Percentiles rank a stretch among this genome's conserved stretches.
These are phyloP conservation scores for Leptodermis oblonga DNA, from an alignment of 257 asterid species.

Conservation along the genomic window DNA sequence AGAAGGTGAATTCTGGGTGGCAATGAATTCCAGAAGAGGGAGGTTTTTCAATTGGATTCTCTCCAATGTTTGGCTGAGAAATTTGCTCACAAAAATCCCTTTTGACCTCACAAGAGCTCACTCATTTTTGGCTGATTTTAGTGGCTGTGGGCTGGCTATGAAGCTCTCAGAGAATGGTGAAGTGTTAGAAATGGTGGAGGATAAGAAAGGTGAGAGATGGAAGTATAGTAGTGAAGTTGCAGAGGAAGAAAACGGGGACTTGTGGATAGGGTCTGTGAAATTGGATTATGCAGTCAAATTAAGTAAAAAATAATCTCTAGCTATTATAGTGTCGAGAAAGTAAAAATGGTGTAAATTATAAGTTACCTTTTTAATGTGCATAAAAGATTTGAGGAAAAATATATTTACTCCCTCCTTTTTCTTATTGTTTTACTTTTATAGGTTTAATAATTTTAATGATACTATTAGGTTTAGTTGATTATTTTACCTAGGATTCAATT, in stretches of 20 bases:
- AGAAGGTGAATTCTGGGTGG: conserved; percentile 78
- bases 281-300: conserved; percentile 37
- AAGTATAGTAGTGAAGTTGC: conserved; percentile 57
- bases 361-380: not conserved
- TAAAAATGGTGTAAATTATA: not conserved
- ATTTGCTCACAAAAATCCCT: conserved; percentile 27
- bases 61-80: conserved; percentile 45
- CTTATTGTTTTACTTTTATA: too few species aligned
- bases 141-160: conserved; percentile 47
- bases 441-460: too few species aligned
- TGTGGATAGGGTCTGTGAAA: conserved; percentile 75
- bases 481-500: too few species aligned
- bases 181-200: conserved; percentile 41
- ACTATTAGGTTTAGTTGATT: too few species aligned
- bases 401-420: too few species aligned
- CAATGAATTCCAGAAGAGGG: conserved; percentile 41
- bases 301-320: not conserved
- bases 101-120: conserved; percentile 36
- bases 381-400: too few species aligned
- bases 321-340: not conserved
- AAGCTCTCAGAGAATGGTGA: conserved; percentile 45
- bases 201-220: conserved; percentile 36
- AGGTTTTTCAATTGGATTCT: conserved; percentile 37
- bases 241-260: conserved; percentile 37
- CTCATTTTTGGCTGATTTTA: conserved; percentile 18